Evolutionary conservation across 2,329 filamentous ascomycete genomes (phyloP).

Genomic region (Rutstroemia sydowiana): DNA sequence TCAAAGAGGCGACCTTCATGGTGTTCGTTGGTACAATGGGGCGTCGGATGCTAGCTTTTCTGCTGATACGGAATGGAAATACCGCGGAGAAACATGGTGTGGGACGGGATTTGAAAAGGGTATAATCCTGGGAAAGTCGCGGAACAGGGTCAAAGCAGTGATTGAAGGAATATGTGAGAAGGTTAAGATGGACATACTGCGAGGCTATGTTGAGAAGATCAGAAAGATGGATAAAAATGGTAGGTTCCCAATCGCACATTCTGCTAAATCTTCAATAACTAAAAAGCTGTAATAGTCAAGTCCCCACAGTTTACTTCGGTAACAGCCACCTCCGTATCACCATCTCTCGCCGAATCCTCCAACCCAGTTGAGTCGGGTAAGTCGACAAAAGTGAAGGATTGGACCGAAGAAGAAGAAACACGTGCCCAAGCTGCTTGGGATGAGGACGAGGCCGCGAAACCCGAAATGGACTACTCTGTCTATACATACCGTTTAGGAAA

Average conservation of each 20-base stretch:
- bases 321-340: too few species aligned
- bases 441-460: not conserved
- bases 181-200: not conserved
- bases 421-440: not conserved
- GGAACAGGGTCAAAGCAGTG: not conserved
- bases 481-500: not conserved
- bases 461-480: not conserved
- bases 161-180: not conserved
- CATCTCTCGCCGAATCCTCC: too few species aligned
- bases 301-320: too few species aligned
- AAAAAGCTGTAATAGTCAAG: too few species aligned
- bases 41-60: too few species aligned
- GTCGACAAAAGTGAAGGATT: not conserved
- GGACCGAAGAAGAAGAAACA: not conserved
- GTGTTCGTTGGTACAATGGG: not conserved
- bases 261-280: too few species aligned
- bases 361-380: too few species aligned
- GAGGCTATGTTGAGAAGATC: not conserved
- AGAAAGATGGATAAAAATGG: not conserved
- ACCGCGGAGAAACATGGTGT: not conserved
- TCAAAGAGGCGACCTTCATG: not conserved
- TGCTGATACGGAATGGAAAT: too few species aligned
- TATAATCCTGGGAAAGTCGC: not conserved
- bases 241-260: too few species aligned
- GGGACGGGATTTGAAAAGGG: not conserved